Conservation (phyloP, 139 green algal species). For the Chlorella ohadii region DNA sequence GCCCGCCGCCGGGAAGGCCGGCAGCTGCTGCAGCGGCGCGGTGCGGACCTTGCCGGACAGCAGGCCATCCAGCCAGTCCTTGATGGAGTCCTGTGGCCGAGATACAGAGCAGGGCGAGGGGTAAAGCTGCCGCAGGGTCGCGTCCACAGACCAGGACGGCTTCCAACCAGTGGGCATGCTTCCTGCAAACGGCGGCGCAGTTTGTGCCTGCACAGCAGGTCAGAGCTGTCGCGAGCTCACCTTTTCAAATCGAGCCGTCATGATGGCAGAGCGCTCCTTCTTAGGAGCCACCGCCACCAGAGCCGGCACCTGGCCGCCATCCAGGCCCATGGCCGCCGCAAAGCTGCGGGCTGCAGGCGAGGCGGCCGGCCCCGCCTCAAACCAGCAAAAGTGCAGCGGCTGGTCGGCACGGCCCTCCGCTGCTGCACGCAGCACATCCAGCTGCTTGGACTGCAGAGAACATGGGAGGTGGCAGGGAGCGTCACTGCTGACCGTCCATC, state of each 20-base stretch:
- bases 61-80: conserved; percentile 44
- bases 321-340: conserved; percentile 34
- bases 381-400: conserved; percentile 35
- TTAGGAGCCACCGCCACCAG: conserved; percentile 48
- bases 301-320: conserved; percentile 30
- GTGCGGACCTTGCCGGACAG: conserved; percentile 46
- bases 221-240: neutral
- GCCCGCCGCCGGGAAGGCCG: neutral
- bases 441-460: neutral
- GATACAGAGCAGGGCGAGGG: too few species aligned
- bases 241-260: conserved; percentile 28
- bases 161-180: neutral
- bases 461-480: too few species aligned
- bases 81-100: conserved; percentile 23
- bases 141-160: too few species aligned
- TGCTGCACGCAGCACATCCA: conserved; percentile 6
- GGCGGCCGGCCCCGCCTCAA: neutral
- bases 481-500: too few species aligned
- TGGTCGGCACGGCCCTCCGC: conserved; percentile 9
- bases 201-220: too few species aligned
- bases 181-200: too few species aligned
- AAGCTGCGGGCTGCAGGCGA: neutral
- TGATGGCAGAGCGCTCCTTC: conserved; percentile 42
- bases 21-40: conserved; percentile 19
- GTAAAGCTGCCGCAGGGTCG: too few species aligned